Evolutionary conservation across 495 filamentous ascomycete genomes (phyloP).

Genomic region (Pyrenula aspistea): DNA sequence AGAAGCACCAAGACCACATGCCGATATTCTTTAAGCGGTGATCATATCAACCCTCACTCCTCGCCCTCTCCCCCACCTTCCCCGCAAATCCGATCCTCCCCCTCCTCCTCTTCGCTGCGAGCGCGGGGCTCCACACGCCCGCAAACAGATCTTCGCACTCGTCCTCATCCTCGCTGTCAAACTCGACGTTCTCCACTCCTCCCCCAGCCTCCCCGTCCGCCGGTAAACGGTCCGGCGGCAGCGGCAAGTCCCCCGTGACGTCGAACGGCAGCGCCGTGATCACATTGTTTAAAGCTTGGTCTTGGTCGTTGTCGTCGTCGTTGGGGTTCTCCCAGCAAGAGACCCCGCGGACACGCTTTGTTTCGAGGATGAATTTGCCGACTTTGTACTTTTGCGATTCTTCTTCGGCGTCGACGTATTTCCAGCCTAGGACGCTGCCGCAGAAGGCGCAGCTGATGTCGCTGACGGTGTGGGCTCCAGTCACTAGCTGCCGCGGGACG

Average conservation of each 20-base stretch:
- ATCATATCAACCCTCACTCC: neutral
- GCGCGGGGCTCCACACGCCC: slow-evolving; percentile 67
- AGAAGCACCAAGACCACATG: too few species aligned
- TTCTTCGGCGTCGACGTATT: slow-evolving; percentile 80
- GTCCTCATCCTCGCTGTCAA: slow-evolving; percentile 86
- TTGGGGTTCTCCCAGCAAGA: slow-evolving; percentile 56
- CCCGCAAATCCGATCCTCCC: slow-evolving; percentile 28
- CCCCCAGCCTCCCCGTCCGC: slow-evolving; percentile 15
- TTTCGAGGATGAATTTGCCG: slow-evolving; percentile 95
- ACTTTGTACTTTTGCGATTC: slow-evolving; percentile 80
- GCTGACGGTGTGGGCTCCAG: slow-evolving; percentile 56
- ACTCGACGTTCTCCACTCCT: too few species aligned
- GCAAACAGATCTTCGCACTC: slow-evolving; percentile 91
- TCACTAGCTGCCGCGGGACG: slow-evolving; percentile 65
- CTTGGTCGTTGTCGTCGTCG: too few species aligned
- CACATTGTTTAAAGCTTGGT: too few species aligned
- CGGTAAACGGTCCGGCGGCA: neutral
- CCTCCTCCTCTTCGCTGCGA: slow-evolving; percentile 52
- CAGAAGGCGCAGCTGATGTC: slow-evolving; percentile 45
- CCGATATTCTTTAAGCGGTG: too few species aligned
- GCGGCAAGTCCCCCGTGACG: neutral
- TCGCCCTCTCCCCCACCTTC: neutral
- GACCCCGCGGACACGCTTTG: slow-evolving; percentile 52
- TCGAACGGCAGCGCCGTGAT: neutral
- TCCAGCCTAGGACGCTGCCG: slow-evolving; percentile 72